Conservation (phyloP, 768 basidiomycete genomes). For the Gautieria morchelliformis region DNA sequence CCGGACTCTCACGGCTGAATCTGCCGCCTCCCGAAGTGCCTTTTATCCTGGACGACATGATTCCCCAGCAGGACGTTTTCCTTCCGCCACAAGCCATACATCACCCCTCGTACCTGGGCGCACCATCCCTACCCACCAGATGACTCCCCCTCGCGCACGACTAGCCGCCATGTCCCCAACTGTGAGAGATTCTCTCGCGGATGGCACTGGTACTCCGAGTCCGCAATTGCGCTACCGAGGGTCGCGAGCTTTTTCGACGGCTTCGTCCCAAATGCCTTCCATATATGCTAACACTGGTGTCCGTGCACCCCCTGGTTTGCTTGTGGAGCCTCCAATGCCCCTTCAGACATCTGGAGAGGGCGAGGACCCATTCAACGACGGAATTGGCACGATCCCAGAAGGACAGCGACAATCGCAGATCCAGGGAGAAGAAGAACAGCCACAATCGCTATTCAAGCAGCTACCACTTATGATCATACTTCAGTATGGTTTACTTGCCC, state of each 20-base stretch:
- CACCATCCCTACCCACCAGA: background rate
- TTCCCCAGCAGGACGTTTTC: background rate
- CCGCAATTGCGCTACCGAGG: background rate
- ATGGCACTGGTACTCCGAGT: background rate
- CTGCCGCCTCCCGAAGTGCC: background rate
- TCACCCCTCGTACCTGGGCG: background rate
- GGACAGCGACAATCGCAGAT: conserved; percentile 29
- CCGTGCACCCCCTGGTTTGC: conserved; percentile 62
- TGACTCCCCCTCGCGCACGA: background rate
- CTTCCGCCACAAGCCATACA: background rate
- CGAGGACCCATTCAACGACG: conserved; percentile 38
- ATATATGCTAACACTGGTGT: conserved; percentile 85
- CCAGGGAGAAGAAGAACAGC: conserved; percentile 33
- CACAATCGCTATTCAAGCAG: conserved; percentile 58
- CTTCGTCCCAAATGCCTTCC: conserved; percentile 50
- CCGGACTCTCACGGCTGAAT: background rate
- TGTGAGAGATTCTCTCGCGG: background rate
- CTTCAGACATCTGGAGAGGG: conserved; percentile 25
- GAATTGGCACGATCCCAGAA: conserved; percentile 14
- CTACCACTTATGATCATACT: conserved; percentile 79
- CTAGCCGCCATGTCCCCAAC: background rate
- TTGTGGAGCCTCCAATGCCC: conserved; percentile 52
- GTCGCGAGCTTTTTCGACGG: conserved; percentile 1
- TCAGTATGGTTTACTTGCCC: conserved; percentile 82
- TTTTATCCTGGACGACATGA: background rate